Percentiles rank a stretch among this genome's conserved stretches.
Conservation (phyloP, 805 yeast genomes). For the Suhomyces sp. region DNA sequence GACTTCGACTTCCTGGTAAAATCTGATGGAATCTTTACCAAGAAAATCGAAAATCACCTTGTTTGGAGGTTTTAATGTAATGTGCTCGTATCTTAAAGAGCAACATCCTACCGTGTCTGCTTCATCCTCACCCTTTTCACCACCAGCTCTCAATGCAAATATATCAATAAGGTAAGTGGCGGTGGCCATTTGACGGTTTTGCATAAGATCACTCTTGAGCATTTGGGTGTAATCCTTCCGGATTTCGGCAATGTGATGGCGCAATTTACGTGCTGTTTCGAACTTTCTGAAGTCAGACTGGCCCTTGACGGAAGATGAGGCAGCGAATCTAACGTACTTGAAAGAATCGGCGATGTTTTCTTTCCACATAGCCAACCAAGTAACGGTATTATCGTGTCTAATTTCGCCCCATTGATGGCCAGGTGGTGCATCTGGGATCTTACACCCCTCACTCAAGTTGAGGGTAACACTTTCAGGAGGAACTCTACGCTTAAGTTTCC, state of each 20-base stretch:
- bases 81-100: conserved; percentile 86
- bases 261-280: conserved; percentile 87
- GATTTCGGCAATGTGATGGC: conserved; percentile 65
- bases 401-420: conserved; percentile 93
- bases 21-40: conserved; percentile 94
- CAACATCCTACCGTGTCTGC: conserved; percentile 99
- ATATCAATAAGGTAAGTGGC: conserved; percentile 91
- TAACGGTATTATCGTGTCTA: conserved; percentile 81
- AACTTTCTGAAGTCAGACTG: conserved; percentile 87
- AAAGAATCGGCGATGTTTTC: conserved; percentile 82
- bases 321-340: conserved; percentile 90
- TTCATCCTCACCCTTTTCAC: conserved; percentile 95
- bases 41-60: conserved; percentile 86
- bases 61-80: conserved; percentile 79
- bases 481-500: conserved; percentile 83
- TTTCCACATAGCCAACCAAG: conserved; percentile 97
- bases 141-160: conserved; percentile 95
- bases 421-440: conserved; percentile 76
- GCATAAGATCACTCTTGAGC: conserved; percentile 73
- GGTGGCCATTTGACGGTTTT: conserved; percentile 86
- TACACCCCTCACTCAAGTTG: conserved; percentile 70
- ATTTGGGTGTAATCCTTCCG: conserved; percentile 70
- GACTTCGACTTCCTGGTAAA: conserved; percentile 88
- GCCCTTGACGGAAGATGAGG: conserved; percentile 87
- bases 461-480: conserved; percentile 85